Percentiles rank a stretch among this genome's conserved stretches.
Evolutionary conservation across 306 rosid species (phyloP).

Genomic region (Lablab purpureus): DNA sequence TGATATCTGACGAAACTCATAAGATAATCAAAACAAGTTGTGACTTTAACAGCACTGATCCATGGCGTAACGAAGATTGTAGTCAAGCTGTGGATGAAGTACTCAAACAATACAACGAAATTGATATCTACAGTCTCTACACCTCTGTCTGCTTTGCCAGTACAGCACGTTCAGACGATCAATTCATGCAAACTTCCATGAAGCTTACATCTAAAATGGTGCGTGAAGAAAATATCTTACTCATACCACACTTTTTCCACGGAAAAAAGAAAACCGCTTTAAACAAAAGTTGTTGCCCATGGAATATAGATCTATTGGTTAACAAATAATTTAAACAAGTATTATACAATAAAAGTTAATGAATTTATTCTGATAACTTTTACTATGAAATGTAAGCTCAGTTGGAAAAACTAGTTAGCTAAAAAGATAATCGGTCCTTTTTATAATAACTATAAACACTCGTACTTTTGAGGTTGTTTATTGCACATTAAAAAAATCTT

Average conservation of each 20-base stretch:
- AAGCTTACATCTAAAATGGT: conserved; percentile 73
- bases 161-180: conserved; percentile 58
- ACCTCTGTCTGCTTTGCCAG: conserved; percentile 74
- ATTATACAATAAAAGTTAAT: background rate
- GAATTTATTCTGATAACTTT: background rate
- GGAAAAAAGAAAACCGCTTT: background rate
- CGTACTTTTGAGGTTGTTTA: background rate
- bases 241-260: background rate
- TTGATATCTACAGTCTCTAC: conserved; percentile 89
- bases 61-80: conserved; percentile 77
- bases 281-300: background rate
- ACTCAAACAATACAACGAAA: conserved; percentile 71
- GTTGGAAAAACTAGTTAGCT: background rate
- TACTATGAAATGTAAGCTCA: background rate
- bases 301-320: background rate
- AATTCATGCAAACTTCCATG: conserved; percentile 49
- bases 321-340: background rate
- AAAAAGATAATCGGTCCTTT: background rate
- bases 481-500: background rate
- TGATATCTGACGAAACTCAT: conserved; percentile 91
- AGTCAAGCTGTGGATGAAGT: conserved; percentile 70
- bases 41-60: conserved; percentile 73
- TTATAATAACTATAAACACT: background rate
- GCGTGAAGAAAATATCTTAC: background rate
- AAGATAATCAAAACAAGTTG: conserved; percentile 62